These are phyloP conservation scores for Yamadazyma spencermartinsiae DNA, from an alignment of 1,139 yeast genomes.

Conservation along the genomic window DNA sequence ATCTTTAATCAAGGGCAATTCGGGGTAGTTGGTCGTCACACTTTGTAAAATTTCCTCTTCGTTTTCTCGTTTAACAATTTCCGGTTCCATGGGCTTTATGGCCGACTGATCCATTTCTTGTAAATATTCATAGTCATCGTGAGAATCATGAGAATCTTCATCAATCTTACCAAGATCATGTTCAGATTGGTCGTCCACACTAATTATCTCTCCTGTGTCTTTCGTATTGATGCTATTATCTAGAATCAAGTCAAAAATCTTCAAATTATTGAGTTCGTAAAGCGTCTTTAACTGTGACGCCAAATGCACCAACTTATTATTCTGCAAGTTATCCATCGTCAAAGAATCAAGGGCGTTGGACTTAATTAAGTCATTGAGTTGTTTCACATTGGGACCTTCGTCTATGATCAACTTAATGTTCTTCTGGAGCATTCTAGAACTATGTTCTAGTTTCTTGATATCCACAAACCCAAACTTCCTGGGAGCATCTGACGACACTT, in stretches of 20 bases:
- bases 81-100: conserved; percentile 1
- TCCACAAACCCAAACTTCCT: conserved; percentile 35
- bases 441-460: conserved; percentile 42
- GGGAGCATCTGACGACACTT: neutral
- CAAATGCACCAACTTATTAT: conserved; percentile 54
- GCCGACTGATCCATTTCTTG: conserved; percentile 3
- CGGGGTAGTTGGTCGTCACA: conserved; percentile 38
- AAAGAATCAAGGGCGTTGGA: conserved; percentile 31
- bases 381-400: conserved; percentile 52
- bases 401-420: conserved; percentile 51
- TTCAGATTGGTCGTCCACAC: neutral
- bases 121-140: conserved; percentile 11
- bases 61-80: conserved; percentile 6
- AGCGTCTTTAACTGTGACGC: conserved; percentile 62
- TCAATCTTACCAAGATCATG: neutral
- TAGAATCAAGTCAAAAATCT: conserved; percentile 49
- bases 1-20: conserved; percentile 66
- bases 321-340: conserved; percentile 48
- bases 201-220: neutral
- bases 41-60: conserved; percentile 3
- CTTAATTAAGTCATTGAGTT: conserved; percentile 34
- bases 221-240: conserved; percentile 19
- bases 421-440: conserved; percentile 48
- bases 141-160: neutral
- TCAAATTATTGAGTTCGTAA: conserved; percentile 46